phyloP scores from a whole-genome alignment of 805 yeast genomes.

The Lipomyces sp. region DNA sequence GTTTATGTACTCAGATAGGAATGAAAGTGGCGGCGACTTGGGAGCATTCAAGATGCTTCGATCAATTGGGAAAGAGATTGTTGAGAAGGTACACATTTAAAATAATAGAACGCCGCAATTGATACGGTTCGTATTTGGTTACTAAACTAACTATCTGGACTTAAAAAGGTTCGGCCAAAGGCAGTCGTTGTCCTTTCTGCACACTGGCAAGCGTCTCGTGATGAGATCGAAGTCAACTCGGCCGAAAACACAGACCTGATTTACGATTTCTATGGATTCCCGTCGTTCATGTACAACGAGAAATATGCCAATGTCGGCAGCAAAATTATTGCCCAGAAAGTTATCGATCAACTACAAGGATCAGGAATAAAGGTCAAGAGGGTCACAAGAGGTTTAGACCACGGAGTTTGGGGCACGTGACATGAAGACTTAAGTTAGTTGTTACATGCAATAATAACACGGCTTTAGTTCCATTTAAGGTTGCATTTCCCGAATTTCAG shows the following conservation, averaged over 20 bases:
- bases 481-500: constrained; percentile 38
- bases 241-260: constrained; percentile 60
- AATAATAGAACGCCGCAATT: neutral
- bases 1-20: constrained; percentile 62
- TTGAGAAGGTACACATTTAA: constrained; percentile 37
- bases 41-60: constrained; percentile 63
- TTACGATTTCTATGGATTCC: constrained; percentile 80
- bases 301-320: constrained; percentile 60
- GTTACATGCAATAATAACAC: no score
- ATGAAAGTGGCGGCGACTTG: constrained; percentile 53
- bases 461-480: constrained; percentile 46
- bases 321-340: constrained; percentile 50
- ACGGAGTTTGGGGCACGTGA: constrained; percentile 68
- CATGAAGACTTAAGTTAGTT: no score
- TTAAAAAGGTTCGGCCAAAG: constrained; percentile 58
- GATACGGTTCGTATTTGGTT: no score
- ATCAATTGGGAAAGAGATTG: constrained; percentile 58
- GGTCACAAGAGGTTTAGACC: constrained; percentile 69
- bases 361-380: constrained; percentile 54
- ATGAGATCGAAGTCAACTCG: constrained; percentile 34
- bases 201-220: constrained; percentile 64
- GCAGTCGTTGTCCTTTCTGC: constrained; percentile 72
- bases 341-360: constrained; percentile 50
- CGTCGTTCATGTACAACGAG: constrained; percentile 64
- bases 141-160: neutral